phyloP scores from a whole-genome alignment of 768 basidiomycete species.

The Naganishia kalamii region DNA sequence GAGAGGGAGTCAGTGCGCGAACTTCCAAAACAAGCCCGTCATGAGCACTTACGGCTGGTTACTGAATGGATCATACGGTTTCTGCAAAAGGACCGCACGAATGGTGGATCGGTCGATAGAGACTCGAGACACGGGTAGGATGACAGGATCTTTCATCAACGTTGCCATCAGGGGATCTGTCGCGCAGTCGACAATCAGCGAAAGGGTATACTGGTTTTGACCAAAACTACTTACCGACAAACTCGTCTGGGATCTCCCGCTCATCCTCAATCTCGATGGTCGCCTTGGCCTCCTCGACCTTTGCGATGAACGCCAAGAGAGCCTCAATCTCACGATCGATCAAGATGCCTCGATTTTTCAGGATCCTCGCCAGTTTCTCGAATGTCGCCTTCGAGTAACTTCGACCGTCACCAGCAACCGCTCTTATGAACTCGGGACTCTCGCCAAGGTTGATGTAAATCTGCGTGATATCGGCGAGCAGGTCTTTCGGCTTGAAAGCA shows the following conservation, averaged over 20 bases:
- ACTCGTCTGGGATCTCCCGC: conserved; percentile 93
- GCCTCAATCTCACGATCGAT: conserved; percentile 67
- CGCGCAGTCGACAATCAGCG: not conserved
- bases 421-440: conserved; percentile 68
- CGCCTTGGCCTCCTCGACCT: conserved; percentile 77
- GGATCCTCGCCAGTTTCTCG: conserved; percentile 65
- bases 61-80: conserved; percentile 92
- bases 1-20: conserved; percentile 5
- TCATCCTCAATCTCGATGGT: conserved; percentile 67
- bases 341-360: conserved; percentile 62
- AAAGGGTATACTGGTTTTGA: conserved; percentile 11
- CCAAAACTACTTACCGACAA: conserved; percentile 59
- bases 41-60: conserved; percentile 65
- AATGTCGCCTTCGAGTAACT: conserved; percentile 83
- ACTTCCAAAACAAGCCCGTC: not conserved
- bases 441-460: conserved; percentile 83
- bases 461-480: conserved; percentile 79
- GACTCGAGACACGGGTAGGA: conserved; percentile 70
- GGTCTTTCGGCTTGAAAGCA: conserved; percentile 72
- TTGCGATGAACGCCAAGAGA: conserved; percentile 63
- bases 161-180: conserved; percentile 83
- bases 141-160: conserved; percentile 91
- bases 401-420: conserved; percentile 87
- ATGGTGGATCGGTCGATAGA: conserved; percentile 85
- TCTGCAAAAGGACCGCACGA: conserved; percentile 87